Base-by-base conservation (phyloP, 2,329 filamentous ascomycete genomes). In the Calonectria hawksworthii region DNA sequence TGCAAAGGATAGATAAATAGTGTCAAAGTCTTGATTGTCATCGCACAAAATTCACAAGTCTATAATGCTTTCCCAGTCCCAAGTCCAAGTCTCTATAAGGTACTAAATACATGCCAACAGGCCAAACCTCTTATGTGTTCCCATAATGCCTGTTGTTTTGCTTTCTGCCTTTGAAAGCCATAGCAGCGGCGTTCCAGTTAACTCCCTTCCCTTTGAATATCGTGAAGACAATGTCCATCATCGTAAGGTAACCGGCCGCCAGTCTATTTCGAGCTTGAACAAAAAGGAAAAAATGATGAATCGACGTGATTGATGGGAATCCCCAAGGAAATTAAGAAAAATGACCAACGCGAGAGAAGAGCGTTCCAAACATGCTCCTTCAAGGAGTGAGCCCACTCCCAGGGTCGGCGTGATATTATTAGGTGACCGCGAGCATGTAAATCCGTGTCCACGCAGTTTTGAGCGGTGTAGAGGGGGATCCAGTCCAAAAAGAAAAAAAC, bases 251-350 rank as follows among this genome's bases (percentile, higher is more conserved):
- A 76, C 80, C 78, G 71, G 71, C 78, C 75, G 69, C 79, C 79
- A 79, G 78, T 82, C 80, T 82, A 82, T 82, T 76, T 76, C 76
- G 70, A 76, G 77, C 75, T 75, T 79, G 75, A 81, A 77, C 75
- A 78, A 38, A 61, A 61, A 82, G 80, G 68, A 54, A 77, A 76
- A 76, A 69, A 56, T 34, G 32, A 38, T 13, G 67, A 67, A 80
- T 77, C 76, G 74, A 80, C 68, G 71, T 61, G 38, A 28, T 69
- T 68, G 66, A 52, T 77, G 78, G 78, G 78, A 81, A 80, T 80
- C 78, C 76, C 77, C 75, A 52, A 71, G 52, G 28, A 68, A 61
- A 70, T 56, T 50, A 68, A 38, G 54, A 71, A 69, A 69, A 54
- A 44, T 23, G 50, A 73, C 38, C 59, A 69, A 68, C 36, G 28